Evolutionary conservation across 73 alveolate species (phyloP).

Genomic region (Tetrahymena elliotti): DNA sequence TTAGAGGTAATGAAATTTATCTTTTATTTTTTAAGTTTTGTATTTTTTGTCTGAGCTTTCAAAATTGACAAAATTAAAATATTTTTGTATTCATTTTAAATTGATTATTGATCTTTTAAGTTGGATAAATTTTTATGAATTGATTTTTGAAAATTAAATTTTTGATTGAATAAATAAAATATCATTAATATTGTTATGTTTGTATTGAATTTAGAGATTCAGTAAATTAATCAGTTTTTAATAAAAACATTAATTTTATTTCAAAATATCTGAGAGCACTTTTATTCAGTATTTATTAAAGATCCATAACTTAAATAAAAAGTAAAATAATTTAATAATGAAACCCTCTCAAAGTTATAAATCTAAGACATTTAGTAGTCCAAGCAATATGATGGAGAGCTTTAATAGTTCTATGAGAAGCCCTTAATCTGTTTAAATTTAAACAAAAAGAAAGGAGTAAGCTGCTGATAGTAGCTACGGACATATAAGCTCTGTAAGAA

Average conservation of each 20-base stretch:
- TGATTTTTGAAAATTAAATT: neutral
- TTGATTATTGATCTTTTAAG: no score
- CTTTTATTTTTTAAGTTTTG: no score
- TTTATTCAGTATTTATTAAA: neutral
- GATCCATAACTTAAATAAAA: neutral
- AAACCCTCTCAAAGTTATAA: neutral
- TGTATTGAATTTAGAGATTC: neutral
- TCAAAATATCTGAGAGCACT: neutral
- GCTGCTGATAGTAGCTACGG: neutral
- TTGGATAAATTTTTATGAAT: neutral
- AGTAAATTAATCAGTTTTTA: neutral
- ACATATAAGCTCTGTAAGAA: neutral
- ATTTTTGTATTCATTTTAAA: no score
- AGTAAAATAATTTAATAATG: neutral
- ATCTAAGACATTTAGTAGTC: neutral
- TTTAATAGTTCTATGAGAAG: neutral
- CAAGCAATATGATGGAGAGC: neutral
- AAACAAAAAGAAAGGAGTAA: neutral
- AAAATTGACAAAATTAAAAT: no score
- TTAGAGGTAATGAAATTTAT: no score
- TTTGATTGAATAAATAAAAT: neutral
- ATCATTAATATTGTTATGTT: neutral
- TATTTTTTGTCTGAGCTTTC: no score
- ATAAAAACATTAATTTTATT: neutral
- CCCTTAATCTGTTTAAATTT: neutral